Base-by-base conservation (phyloP, 2,329 filamentous ascomycete species). In the Alternaria atra region DNA sequence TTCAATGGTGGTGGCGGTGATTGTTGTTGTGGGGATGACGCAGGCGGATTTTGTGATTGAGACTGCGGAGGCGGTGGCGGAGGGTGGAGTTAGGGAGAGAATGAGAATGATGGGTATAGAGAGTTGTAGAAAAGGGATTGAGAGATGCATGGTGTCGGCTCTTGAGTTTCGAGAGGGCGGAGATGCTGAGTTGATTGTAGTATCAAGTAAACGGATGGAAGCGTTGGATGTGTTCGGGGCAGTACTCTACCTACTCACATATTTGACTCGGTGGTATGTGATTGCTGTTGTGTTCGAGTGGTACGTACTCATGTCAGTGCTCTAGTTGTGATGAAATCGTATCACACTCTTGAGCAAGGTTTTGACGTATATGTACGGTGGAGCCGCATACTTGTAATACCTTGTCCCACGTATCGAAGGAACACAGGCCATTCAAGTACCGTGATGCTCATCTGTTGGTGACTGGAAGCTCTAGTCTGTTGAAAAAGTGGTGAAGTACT, bases 261-360 rank as follows among this genome's bases (percentile, higher is more conserved):
- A n/a, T 48, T 23, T 37, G 46, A 35, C 9, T 35, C 27, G 9
- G 20, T 37, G 20, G 30, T n/a, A 27, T 37, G 20, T 37, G 20
- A 50, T 23, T 13, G 32, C 13, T 37, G 34, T 17, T 35, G 46
- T 50, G 30, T 23, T 35, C 13, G 20, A 35, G 23, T 13, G n/a
- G 29, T 25, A 34, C 17, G 32, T 35, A 48, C 12, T 32, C n/a
- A 23, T 17, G 13, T 13, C 13, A 23, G 10, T 35, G 30, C 30
- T 48, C 9, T 25, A 12, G 46, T 34, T 20, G 46, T 48, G 46
- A 48, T 25, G 17, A 12, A 34, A 5, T 34, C 30, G 25, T 35
- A 48, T 48, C 46, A 48, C 46, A 25, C 30, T 34, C 27, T 27
- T 48, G 46, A 48, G 17, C 17, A 20, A 48, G 30, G 46, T 48